Conservation (phyloP, 2,329 filamentous ascomycete genomes). For the Colletotrichum endophyticum region DNA sequence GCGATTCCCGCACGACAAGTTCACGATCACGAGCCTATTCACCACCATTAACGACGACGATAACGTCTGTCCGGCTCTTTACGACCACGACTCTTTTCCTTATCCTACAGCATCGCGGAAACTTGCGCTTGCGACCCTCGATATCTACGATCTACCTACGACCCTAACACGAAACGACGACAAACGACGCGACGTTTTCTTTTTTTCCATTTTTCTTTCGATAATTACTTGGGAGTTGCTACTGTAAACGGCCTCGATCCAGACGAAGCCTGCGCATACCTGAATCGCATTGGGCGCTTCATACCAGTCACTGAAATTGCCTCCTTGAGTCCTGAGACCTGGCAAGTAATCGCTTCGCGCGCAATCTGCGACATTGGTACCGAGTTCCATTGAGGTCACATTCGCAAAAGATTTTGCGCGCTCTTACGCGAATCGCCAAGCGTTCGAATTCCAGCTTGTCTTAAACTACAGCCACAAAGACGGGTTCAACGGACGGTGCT, state of each 20-base stretch:
- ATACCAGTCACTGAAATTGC: not conserved
- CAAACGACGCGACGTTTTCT: not conserved
- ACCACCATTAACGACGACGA: conserved; percentile 1
- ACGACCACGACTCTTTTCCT: conserved; percentile 7
- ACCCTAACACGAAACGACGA: conserved; percentile 9
- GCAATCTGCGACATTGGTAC: not conserved
- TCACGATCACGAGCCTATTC: conserved; percentile 8
- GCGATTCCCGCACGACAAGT: conserved; percentile 8
- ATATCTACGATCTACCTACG: conserved; percentile 5
- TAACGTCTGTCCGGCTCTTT: not conserved
- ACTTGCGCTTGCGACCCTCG: not conserved
- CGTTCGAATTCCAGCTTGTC: conserved; percentile 1
- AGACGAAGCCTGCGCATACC: conserved; percentile 3
- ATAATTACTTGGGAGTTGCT: not conserved
- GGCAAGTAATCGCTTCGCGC: not conserved
- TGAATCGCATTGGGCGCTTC: not conserved
- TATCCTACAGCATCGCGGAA: not conserved
- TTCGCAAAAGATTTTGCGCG: not conserved
- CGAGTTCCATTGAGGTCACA: not conserved
- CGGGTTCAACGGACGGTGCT: not conserved
- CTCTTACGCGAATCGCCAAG: not conserved
- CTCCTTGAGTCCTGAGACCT: not conserved
- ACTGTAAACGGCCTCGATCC: not conserved
- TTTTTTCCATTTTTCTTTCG: not conserved
- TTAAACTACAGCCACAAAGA: not conserved